phyloP scores from a whole-genome alignment of 257 asterid genomes.

The Buddleja alternifolia region DNA sequence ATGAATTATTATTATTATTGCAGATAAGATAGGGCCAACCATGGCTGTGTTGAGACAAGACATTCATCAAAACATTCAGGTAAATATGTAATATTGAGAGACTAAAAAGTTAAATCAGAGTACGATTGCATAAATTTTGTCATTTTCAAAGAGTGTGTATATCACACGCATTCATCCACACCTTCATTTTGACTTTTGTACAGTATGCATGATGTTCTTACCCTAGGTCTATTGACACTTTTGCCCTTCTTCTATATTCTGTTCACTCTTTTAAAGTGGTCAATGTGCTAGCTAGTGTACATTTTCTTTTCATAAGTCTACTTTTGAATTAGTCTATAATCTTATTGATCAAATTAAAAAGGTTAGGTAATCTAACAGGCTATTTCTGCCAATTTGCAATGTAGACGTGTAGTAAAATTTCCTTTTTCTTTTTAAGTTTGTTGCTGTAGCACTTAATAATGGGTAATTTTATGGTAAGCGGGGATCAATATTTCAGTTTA shows the following conservation, averaged over 20 bases:
- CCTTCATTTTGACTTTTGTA: constrained; percentile 36
- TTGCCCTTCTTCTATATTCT: background rate
- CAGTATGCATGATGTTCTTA: background rate
- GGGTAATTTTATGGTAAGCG: background rate
- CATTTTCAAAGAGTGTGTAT: constrained; percentile 45
- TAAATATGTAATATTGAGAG: constrained; percentile 19
- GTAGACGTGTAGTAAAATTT: no score
- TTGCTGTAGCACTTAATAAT: background rate
- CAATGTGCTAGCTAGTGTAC: background rate
- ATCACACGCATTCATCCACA: constrained; percentile 45
- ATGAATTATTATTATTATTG: constrained; percentile 16
- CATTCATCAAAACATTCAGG: constrained; percentile 80
- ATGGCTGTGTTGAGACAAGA: constrained; percentile 94
- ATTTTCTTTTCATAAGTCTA: background rate
- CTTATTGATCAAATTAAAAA: no score
- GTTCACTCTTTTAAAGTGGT: background rate
- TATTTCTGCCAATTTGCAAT: background rate
- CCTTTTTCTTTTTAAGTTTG: background rate
- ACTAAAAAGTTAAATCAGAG: background rate
- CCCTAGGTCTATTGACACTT: constrained; percentile 12
- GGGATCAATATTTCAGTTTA: no score
- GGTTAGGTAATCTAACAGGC: constrained; percentile 3
- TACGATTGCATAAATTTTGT: constrained; percentile 24
- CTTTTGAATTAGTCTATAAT: no score
- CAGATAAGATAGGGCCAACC: constrained; percentile 98